These are phyloP conservation scores for Psilocybe cyanescens DNA, from an alignment of 768 basidiomycete species.

Conservation along the genomic window DNA sequence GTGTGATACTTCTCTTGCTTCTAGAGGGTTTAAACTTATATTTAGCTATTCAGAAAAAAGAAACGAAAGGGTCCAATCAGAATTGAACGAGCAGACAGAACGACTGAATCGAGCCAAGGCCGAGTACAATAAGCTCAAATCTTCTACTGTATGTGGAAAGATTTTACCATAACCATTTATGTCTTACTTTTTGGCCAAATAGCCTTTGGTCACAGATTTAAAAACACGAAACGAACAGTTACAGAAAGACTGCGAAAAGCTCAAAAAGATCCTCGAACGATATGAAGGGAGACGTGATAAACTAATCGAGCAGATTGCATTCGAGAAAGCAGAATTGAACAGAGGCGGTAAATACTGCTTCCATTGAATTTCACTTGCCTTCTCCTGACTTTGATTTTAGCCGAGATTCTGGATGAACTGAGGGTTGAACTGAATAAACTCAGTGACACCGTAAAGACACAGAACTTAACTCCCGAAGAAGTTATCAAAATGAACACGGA, in stretches of 20 bases:
- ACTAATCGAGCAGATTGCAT: slow-evolving; percentile 65
- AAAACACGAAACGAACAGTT: slow-evolving; percentile 66
- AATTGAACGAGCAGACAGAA: slow-evolving; percentile 62
- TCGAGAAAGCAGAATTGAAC: slow-evolving; percentile 66
- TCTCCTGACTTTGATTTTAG: slow-evolving; percentile 37
- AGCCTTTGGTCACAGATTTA: slow-evolving; percentile 69
- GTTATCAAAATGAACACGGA: slow-evolving; percentile 91
- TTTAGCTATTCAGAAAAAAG: slow-evolving; percentile 55
- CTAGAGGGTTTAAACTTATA: not conserved
- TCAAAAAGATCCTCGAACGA: slow-evolving; percentile 73
- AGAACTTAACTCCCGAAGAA: slow-evolving; percentile 92
- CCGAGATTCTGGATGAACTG: slow-evolving; percentile 62
- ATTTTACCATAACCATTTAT: not conserved
- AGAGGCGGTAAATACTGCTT: slow-evolving; percentile 48
- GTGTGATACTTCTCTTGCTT: slow-evolving; percentile 17
- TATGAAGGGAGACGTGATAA: slow-evolving; percentile 73
- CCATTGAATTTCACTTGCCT: not conserved
- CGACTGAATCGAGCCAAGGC: slow-evolving; percentile 47
- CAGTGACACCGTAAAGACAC: slow-evolving; percentile 70
- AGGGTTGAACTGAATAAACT: slow-evolving; percentile 68
- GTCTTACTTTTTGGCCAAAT: slow-evolving; percentile 6
- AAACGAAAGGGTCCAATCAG: slow-evolving; percentile 67
- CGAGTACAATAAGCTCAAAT: slow-evolving; percentile 62
- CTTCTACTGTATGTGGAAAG: slow-evolving; percentile 52
- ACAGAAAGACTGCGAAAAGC: slow-evolving; percentile 76